Base-by-base conservation (phyloP, 495 filamentous ascomycete genomes). In the Achaetomiella virescens region DNA sequence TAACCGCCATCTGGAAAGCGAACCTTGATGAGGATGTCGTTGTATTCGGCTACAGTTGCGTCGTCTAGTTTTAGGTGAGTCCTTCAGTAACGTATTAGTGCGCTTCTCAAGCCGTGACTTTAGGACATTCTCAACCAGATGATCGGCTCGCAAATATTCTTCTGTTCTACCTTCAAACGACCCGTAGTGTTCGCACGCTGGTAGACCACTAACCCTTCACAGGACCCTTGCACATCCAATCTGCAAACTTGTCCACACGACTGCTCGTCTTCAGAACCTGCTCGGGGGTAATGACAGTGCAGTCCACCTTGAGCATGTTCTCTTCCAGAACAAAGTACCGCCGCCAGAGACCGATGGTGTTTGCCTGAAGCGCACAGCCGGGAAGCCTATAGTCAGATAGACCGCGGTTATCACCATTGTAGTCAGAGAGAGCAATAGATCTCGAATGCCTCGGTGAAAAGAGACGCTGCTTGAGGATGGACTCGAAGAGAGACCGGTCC, bases 241-340 rank as follows among this genome's bases (percentile, higher is more conserved):
- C 90, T 56, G 89, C 85, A 69, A 95, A 96, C 70, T 92, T 92
- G 59, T 95, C 90, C 35, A 95, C 90, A 68, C 95, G 90, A 42
- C 91, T 91, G 66, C 84, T 89, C 6, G 90, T 95, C 78, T 95
- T 91, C n/a, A 96, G 76, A 12, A 95, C 86, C 49, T 88, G 85
- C 52, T 87, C 77, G 7, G 90, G 90, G 5, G 49, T 52, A 1
- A 90, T 66, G 67, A 86, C 85, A 6, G 82, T 87, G 63, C 84
- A 88, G 62, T 89, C 87, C 41, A 90, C 76, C 72, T 90, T 87
- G 31, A 90, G 72, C 85, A 90, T 89, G 68, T 89, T 85, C 68
- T 90, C 87, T 72, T 90, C 87, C 21, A 88, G 74, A 18, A 89
- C 82, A 63, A 90, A 89, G 66, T 90, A 87, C 70, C 91, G 93